Evolutionary conservation across 371 early-diverging fungal genomes (phyloP).

Genomic region (Rhizopus stolonifer): DNA sequence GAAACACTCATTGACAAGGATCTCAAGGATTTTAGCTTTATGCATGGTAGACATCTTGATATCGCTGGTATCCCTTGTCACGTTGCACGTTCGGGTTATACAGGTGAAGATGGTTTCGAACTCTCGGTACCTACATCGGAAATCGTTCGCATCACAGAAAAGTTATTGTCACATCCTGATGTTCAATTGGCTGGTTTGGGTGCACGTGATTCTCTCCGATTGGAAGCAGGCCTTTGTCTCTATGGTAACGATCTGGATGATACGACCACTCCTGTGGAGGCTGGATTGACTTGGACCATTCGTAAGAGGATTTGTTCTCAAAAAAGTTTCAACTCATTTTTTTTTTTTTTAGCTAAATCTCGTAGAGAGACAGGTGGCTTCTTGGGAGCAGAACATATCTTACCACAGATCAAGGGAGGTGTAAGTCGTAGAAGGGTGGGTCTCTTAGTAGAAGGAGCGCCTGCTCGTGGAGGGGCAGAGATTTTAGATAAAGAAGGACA

Average conservation of each 20-base stretch:
- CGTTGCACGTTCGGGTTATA: constrained; percentile 95
- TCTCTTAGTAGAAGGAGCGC: constrained; percentile 90
- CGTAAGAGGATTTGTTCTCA: constrained; percentile 42
- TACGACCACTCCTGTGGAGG: constrained; percentile 91
- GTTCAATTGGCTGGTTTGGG: constrained; percentile 95
- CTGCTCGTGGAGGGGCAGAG: constrained; percentile 88
- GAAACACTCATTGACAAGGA: constrained; percentile 53
- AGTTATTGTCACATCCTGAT: constrained; percentile 70
- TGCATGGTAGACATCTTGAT: constrained; percentile 77
- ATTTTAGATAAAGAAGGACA: constrained; percentile 66
- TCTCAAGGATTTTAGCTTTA: constrained; percentile 79
- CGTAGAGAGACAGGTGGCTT: constrained; percentile 92
- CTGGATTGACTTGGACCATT: constrained; percentile 94
- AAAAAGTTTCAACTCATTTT: background rate
- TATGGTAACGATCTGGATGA: constrained; percentile 97
- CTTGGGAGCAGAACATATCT: constrained; percentile 86
- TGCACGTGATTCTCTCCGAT: constrained; percentile 91
- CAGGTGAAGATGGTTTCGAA: constrained; percentile 99
- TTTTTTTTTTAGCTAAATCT: constrained; percentile 64
- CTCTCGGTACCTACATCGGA: constrained; percentile 81
- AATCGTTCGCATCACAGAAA: constrained; percentile 66
- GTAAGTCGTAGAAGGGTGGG: constrained; percentile 85
- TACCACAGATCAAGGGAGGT: constrained; percentile 85
- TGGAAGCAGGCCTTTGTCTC: constrained; percentile 97
- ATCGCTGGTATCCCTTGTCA: constrained; percentile 82